These are phyloP conservation scores for Paramecium sexaurelia DNA, from an alignment of 73 alveolate genomes.

Conservation along the genomic window DNA sequence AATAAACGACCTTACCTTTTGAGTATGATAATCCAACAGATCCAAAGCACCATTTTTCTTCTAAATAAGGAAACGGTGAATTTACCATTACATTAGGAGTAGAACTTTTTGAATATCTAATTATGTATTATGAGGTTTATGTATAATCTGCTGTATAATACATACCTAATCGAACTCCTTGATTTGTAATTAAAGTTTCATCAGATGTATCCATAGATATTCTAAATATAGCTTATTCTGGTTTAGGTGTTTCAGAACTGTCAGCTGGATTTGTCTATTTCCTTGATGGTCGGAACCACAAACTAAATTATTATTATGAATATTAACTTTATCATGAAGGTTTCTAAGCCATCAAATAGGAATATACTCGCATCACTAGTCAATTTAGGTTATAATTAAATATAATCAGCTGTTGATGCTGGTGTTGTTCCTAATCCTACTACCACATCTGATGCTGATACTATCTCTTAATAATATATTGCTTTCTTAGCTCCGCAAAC, in stretches of 20 bases:
- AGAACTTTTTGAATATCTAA: neutral
- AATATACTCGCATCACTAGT: neutral
- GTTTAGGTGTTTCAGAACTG: neutral
- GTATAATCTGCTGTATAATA: constrained; percentile 34
- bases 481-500: neutral
- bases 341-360: neutral
- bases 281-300: constrained; percentile 30
- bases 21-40: neutral
- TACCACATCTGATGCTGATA: neutral
- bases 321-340: neutral
- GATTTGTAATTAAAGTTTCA: neutral
- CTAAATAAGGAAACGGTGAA: neutral
- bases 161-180: constrained; percentile 47
- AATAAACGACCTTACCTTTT: neutral
- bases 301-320: neutral
- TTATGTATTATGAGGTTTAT: neutral
- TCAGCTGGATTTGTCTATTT: neutral
- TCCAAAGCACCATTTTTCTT: constrained; percentile 43
- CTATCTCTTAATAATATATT: neutral
- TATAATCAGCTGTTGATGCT: constrained; percentile 11
- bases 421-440: neutral
- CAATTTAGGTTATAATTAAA: neutral
- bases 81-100: neutral
- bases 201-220: constrained; percentile 33
- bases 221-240: constrained; percentile 37